Percentiles rank a stretch among this genome's conserved stretches.
Evolutionary conservation across 805 yeast species (phyloP).

Genomic region (Ogataea parapolymorpha): DNA sequence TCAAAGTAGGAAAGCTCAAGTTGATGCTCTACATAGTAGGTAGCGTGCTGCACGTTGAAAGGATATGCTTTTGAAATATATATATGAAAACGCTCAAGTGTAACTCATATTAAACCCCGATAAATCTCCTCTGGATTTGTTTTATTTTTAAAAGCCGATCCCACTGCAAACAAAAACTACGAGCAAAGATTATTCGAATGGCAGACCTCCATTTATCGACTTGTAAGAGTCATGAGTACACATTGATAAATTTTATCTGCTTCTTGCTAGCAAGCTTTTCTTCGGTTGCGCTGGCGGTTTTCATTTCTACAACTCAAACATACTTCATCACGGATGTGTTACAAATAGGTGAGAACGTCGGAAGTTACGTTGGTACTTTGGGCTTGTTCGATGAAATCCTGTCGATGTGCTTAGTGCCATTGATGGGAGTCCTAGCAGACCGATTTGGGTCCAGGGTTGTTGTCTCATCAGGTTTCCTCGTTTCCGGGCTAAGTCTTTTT

Average conservation of each 20-base stretch:
- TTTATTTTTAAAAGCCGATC: no score
- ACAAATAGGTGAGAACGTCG: slow-evolving; percentile 31
- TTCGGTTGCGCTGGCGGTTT: slow-evolving; percentile 28
- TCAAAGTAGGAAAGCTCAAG: no score
- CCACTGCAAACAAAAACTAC: no score
- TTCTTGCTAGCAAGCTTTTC: slow-evolving; percentile 23
- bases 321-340: slow-evolving; percentile 33
- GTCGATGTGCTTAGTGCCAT: slow-evolving; percentile 51
- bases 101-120: no score
- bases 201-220: no score
- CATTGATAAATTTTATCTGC: slow-evolving; percentile 25
- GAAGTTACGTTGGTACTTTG: slow-evolving; percentile 45
- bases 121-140: no score
- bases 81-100: no score
- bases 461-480: slow-evolving; percentile 44
- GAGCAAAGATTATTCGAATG: no score
- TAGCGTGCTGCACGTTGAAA: no score
- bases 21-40: no score
- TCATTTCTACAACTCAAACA: slow-evolving; percentile 30
- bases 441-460: slow-evolving; percentile 58
- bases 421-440: slow-evolving; percentile 63
- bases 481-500: slow-evolving; percentile 44
- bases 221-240: slow-evolving; percentile 9
- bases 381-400: slow-evolving; percentile 60
- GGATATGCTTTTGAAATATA: no score